These are phyloP conservation scores for Cladosporium austrohemisphaericum DNA, from an alignment of 2,329 filamentous ascomycete species.

Conservation along the genomic window DNA sequence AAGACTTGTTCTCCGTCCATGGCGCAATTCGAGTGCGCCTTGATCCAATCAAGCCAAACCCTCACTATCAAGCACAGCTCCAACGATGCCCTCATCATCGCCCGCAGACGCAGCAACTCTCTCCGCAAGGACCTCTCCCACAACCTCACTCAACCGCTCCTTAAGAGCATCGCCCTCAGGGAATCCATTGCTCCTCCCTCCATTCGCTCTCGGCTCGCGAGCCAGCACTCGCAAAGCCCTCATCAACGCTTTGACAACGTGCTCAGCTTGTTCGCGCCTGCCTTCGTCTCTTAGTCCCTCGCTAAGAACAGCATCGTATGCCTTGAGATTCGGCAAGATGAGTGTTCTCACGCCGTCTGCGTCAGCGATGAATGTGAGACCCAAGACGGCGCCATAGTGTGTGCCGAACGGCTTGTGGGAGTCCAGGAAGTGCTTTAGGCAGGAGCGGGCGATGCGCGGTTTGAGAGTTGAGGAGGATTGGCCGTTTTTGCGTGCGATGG, in stretches of 20 bases:
- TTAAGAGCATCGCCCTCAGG: constrained; percentile 39
- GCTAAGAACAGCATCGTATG: constrained; percentile 59
- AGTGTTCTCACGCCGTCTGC: constrained; percentile 60
- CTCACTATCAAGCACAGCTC: constrained; percentile 8
- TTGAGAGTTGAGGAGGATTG: constrained; percentile 77
- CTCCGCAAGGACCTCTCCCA: constrained; percentile 43
- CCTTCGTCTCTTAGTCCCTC: constrained; percentile 54
- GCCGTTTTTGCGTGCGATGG: constrained; percentile 77
- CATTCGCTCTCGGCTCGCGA: constrained; percentile 35
- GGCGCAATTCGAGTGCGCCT: background rate
- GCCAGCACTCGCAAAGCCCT: constrained; percentile 54
- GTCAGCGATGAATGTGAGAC: constrained; percentile 73
- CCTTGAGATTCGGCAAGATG: constrained; percentile 62
- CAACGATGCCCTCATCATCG: background rate
- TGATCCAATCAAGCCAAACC: background rate
- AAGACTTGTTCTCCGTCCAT: background rate
- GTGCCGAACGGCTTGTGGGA: constrained; percentile 76
- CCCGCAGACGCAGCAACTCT: constrained; percentile 26
- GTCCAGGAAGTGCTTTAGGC: constrained; percentile 87
- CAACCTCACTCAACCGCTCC: constrained; percentile 39
- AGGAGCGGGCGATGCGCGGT: constrained; percentile 85
- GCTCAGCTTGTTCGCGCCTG: constrained; percentile 57
- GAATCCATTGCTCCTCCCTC: constrained; percentile 37
- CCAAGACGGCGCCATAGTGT: constrained; percentile 83
- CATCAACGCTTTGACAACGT: constrained; percentile 56